Base-by-base conservation (phyloP, 1,139 yeast species). In the Magnusiomyces tetraspermus region DNA sequence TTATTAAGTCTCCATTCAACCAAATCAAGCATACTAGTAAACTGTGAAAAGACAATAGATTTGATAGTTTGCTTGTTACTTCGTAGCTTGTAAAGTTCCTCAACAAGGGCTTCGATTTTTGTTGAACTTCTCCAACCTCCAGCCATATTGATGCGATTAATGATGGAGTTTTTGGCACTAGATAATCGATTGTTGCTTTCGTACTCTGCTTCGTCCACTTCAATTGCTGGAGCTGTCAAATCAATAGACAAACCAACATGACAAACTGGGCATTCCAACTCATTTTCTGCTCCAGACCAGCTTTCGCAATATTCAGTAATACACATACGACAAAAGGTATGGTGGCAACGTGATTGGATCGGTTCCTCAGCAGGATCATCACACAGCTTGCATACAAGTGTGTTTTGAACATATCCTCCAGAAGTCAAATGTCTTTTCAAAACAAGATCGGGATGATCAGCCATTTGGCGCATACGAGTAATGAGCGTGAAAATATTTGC, bases 341-440 rank as follows among this genome's bases (percentile, higher is more conserved):
- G 99, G 61, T 86, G 96, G 65, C 98, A 92, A 65, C 84, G 85
- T 1, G 96, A 85, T 66, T 86, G 90, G 49, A 94, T 88, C 0
- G 98, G 96, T 58, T 92, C 98, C 67, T 92, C 97, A 0, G 98
- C 96, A 67, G 89, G 97, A 64, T 94, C 98, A 60, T 90, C 97
- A 70, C 99, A 94, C 28, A 92, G 68, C 60, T 87, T 94, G 66
- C 98, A 92, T 48, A 94, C 84, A 28, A 89, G 77, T 1, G 84
- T 83, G 15, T 88, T 89, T 21, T 74, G 75, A 1, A 63, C 67
- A 3, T 65, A 67, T 10, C 61, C 64, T 1, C 59, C 63, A 10
- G 56, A 59, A 1, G 61, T 54, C 43, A 73, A 67, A 15, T 79
- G 79, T 53, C 89, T 75, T 60, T 90, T 82, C 64, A 92, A 73